Base-by-base conservation (phyloP, 805 yeast species). In the Spathaspora sp. region DNA sequence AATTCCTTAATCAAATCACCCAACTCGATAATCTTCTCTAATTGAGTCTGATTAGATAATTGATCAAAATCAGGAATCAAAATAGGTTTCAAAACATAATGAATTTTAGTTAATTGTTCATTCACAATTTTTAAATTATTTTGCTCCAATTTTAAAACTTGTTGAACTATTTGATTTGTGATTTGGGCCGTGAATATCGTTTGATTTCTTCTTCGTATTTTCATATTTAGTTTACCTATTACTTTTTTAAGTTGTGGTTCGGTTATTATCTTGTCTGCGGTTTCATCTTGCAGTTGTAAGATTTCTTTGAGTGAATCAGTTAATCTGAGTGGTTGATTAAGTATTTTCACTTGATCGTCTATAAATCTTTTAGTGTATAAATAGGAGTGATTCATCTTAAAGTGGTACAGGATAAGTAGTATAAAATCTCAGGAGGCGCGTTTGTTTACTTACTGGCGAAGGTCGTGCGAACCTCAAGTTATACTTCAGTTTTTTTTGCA, bases 81-180 rank as follows among this genome's bases (percentile, higher is more conserved):
- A 5, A 52, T 49, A 6, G 54, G 54, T 43, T 52, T 49, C 20
- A 52, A 39, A 3, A 49, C 31, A 18, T 46, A n/a, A 26, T 46
- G 38, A 4, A 49, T 55, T 5, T 60, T 60, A 18, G 42, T 47
- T 28, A 73, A 52, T 42, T 60, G 59, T n/a, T 63, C 67, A 51
- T 61, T 63, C n/a, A 70, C 69, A 19, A 56, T 46, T 17, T 55
- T 49, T 12, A 72, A 35, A 48, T 68, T 65, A 26, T 63, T 60
- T 35, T 60, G 58, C 50, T 73, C 77, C 44, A 62, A 53, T 55
- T 69, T 68, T 9, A 66, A 39, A 14, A 73, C 57, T 52, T 73
- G 77, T 52, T 66, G 73, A 18, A 65, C 66, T 1, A 73, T 65
- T 49, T 70, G 76, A 51, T 65, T 64, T 4, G 64, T 59, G n/a